Base-by-base conservation (phyloP, 768 basidiomycete species). In the Boletus tomentosulus region DNA sequence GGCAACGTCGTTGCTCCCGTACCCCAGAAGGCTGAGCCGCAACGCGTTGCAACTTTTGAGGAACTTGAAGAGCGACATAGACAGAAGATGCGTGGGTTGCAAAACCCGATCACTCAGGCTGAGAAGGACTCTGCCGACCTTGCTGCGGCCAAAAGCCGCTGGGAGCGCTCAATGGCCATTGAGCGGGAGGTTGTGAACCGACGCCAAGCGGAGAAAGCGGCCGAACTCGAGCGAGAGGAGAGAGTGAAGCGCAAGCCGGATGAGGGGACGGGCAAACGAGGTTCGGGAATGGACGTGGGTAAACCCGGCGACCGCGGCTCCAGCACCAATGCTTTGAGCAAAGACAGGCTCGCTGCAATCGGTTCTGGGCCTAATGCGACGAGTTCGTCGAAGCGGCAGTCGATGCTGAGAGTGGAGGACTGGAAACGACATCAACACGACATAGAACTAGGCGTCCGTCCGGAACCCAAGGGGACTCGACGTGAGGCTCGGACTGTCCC, bases 21-120 rank as follows among this genome's bases (percentile, higher is more conserved):
- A 35, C 83, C 85, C 11, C 81, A 82, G 59, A 73, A 73, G 24
- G 75, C 82, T 3, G 72, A 76, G 25, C 59, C 67, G 4, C 69
- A 74, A 38, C 84, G 87, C 15, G 80, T 85, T 27, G 81, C 83
- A 54, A 92, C 92, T 2, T 91, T 89, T 66, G 93, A 95, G 69
- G 92, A 96, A 66, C 76, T 96, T 31, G 85, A 83, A 45, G 89
- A 92, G 60, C 78, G 92, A 16, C 93, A 96, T 62, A 81, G 89
- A 46, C 85, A 89, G 72, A 89, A 91, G 72, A 80, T 97, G 74
- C 80, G 79, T 33, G 83, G 84, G 62, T 66, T 97, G 58, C 93
- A 97, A 72, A 83, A 78, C 37, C 93, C 93, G 5, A 72, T 97
- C 31, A 93, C 88, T n/a, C 79, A 82, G 59, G 85, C 86, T 2